phyloP scores from a whole-genome alignment of 768 basidiomycete species.

The Boletus coccyginus region DNA sequence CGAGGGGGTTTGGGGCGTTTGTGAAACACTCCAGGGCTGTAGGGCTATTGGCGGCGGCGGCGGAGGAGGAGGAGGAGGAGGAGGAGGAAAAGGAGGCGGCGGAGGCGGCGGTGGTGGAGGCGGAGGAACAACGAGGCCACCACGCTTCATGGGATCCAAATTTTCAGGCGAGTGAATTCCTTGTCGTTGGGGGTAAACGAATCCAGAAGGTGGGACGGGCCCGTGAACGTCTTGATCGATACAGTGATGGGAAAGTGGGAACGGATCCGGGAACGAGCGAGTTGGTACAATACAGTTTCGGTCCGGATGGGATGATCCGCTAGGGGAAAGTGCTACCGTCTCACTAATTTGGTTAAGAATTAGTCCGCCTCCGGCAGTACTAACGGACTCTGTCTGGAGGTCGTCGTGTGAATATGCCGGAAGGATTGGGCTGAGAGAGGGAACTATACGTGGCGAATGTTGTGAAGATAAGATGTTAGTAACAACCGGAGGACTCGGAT shows the following conservation, averaged over 20 bases:
- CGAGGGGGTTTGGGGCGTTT: background rate
- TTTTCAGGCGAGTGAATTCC: background rate
- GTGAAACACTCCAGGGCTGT: background rate
- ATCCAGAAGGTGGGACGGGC: background rate
- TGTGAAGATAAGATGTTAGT: slow-evolving; percentile 2
- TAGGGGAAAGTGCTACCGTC: background rate
- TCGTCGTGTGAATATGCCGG: slow-evolving; percentile 6
- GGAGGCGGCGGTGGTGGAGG: background rate
- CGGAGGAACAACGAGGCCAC: background rate
- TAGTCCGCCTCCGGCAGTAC: background rate
- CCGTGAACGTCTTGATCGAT: background rate
- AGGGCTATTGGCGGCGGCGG: background rate
- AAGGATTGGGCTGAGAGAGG: background rate
- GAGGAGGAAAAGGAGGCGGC: background rate
- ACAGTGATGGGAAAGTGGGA: background rate
- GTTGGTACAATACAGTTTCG: background rate
- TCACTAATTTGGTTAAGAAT: background rate
- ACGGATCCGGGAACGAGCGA: background rate
- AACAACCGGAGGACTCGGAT: background rate
- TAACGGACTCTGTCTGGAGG: background rate
- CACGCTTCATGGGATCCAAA: slow-evolving; percentile 2
- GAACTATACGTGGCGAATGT: background rate
- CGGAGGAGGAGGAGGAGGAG: background rate
- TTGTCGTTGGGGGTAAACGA: background rate
- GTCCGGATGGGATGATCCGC: background rate